These are phyloP conservation scores for Plasmodium gaboni DNA, from an alignment of 169 alveolate genomes.

Conservation along the genomic window DNA sequence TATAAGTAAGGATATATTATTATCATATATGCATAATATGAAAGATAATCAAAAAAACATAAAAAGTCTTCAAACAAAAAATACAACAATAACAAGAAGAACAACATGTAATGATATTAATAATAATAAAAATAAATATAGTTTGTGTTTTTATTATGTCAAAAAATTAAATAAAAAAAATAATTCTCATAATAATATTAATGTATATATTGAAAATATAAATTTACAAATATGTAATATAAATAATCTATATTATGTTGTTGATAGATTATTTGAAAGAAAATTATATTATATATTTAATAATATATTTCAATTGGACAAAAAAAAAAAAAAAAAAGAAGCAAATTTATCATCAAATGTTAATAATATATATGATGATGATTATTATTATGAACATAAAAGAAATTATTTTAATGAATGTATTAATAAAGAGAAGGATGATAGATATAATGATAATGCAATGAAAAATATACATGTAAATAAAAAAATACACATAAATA, in stretches of 20 bases:
- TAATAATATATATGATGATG: too few relatives aligned
- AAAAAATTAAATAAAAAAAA: conserved; percentile 14
- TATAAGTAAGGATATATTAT: neutral
- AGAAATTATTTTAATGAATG: too few relatives aligned
- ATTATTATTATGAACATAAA: too few relatives aligned
- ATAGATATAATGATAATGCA: neutral
- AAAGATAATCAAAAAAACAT: too few relatives aligned
- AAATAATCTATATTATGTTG: conserved; percentile 5
- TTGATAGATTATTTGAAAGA: conserved; percentile 1
- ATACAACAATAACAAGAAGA: neutral
- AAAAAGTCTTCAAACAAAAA: too few relatives aligned
- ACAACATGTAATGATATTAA: neutral
- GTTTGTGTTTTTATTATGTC: conserved; percentile 1
- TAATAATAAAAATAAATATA: neutral
- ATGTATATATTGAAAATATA: conserved; percentile 7
- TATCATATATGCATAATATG: too few relatives aligned
- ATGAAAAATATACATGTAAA: too few relatives aligned
- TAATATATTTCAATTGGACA: neutral
- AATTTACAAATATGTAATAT: neutral
- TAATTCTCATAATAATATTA: neutral
- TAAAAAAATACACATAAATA: too few relatives aligned
- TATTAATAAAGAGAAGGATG: too few relatives aligned
- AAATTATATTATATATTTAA: conserved; percentile 17
- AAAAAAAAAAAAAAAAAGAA: neutral
- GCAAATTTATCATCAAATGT: neutral